Evolutionary conservation across 2,329 filamentous ascomycete genomes (phyloP).

Genomic region (Niveomyces coronatus): DNA sequence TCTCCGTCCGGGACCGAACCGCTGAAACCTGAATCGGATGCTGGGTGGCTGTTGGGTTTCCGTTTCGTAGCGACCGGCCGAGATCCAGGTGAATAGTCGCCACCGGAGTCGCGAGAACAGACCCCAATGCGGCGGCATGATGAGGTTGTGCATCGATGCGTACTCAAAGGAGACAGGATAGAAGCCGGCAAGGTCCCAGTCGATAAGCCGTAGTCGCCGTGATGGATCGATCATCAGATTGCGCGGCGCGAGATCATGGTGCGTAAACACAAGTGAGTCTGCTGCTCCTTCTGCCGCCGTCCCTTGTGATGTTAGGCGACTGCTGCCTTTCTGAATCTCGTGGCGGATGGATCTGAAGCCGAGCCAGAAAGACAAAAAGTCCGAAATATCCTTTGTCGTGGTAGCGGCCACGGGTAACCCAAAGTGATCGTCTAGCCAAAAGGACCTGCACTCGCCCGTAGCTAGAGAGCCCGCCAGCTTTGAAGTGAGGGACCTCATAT

Average conservation of each 20-base stretch:
- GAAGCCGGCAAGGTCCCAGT: constrained; percentile 1
- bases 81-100: not conserved
- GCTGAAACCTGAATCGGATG: not conserved
- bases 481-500: not conserved
- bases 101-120: not conserved
- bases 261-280: not conserved
- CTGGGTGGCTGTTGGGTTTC: not conserved
- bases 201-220: not conserved
- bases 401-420: not conserved
- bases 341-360: not conserved
- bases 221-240: not conserved
- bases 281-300: not conserved
- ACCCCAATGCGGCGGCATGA: not conserved
- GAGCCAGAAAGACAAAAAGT: not conserved
- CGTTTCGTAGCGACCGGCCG: constrained; percentile 1
- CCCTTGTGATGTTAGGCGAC: not conserved
- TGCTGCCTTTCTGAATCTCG: not conserved
- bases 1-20: not conserved
- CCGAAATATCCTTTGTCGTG: not conserved
- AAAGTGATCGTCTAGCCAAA: not conserved
- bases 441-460: not conserved
- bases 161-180: constrained; percentile 3
- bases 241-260: constrained; percentile 1
- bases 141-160: not conserved
- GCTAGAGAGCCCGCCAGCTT: not conserved